These are phyloP conservation scores for Alternaria gansuensis DNA, from an alignment of 2,329 filamentous ascomycete species.

Conservation along the genomic window DNA sequence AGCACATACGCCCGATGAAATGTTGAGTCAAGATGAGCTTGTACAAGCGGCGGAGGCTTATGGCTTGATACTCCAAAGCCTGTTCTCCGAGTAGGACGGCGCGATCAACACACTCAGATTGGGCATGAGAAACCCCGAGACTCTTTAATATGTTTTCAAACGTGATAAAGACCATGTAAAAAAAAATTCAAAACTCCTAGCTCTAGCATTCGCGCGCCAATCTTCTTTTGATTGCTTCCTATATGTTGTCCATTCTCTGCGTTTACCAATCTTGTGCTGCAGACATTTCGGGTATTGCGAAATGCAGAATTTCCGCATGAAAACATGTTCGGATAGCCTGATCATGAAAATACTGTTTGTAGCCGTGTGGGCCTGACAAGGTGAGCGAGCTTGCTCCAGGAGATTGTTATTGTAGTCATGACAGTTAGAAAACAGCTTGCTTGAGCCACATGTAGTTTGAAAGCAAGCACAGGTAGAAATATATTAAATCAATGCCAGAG, in stretches of 20 bases:
- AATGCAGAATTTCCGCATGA: too few species aligned
- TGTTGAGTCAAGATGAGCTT: conserved; percentile 32
- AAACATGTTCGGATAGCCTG: not conserved
- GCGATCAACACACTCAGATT: not conserved
- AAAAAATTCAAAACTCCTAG: too few species aligned
- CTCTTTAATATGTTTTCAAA: too few species aligned
- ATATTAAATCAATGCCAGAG: not conserved
- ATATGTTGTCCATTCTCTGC: too few species aligned
- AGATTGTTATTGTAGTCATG: not conserved
- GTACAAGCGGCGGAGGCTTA: conserved; percentile 37
- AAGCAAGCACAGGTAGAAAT: not conserved
- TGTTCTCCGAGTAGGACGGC: conserved; percentile 24
- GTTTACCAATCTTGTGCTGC: too few species aligned
- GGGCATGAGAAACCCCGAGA: too few species aligned
- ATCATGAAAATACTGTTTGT: not conserved
- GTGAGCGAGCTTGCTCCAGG: not conserved
- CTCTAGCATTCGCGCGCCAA: too few species aligned
- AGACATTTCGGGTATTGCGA: too few species aligned
- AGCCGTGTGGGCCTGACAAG: too few species aligned
- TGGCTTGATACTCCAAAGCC: conserved; percentile 30
- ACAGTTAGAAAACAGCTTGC: not conserved
- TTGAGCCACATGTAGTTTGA: too few species aligned
- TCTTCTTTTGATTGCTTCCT: too few species aligned
- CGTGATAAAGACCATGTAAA: too few species aligned
- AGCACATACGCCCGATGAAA: conserved; percentile 36